Evolutionary conservation across 2,329 filamentous ascomycete genomes (phyloP), one percentile per base, ranked within the genome.

Genomic region (Stagonosporopsis chrysanthemi): DNA sequence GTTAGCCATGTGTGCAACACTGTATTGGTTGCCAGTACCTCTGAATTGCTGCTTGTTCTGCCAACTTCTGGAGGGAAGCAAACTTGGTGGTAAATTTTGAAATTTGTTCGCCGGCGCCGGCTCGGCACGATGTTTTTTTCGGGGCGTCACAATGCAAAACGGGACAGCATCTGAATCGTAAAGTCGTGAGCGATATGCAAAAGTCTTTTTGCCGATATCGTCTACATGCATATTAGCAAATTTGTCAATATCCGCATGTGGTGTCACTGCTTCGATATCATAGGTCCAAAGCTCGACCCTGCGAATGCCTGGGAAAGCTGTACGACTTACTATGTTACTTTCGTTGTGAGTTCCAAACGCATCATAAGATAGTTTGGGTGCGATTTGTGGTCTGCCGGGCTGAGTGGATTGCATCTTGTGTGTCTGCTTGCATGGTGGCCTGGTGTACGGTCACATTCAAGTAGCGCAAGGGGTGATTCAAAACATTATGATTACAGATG

Each of bases 71-170:
- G 19, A 47, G 35, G 22, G 43, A 35, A 57, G 49, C 48, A 57
- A 24, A 39, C 38, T 52, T 40, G 43, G 49, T 45, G 33, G 19
- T 39, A 38, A 47, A 29, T 48, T 52, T 48, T 14, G 6, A 48
- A 28, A 44, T 57, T 57, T 57, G 54, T 48, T 57, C 24, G 39
- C 44, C 54, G 54, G 54, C 48, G 43, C 26, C 54, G 54, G 54
- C 39, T 57, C 54, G 54, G 54, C 48, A 52, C 48, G 54, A 57
- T 39, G 14, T 39, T 48, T 57, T 57, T 52, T 57, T 56, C 49
- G 29, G 54, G 44, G 48, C 48, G 39, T 57, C 42, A 57, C 31
- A 33, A 22, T 47, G 47, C 47, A 38, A 26, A 36, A 41, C 43
- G 31, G 48, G 54, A 52, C 52, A 17, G 38, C 48, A 52, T 49